A percentile compares a stretch with the other conserved stretches of the same genome.
Conservation (phyloP, 2,329 filamentous ascomycete species). For the Aspergillaceae sp. region DNA sequence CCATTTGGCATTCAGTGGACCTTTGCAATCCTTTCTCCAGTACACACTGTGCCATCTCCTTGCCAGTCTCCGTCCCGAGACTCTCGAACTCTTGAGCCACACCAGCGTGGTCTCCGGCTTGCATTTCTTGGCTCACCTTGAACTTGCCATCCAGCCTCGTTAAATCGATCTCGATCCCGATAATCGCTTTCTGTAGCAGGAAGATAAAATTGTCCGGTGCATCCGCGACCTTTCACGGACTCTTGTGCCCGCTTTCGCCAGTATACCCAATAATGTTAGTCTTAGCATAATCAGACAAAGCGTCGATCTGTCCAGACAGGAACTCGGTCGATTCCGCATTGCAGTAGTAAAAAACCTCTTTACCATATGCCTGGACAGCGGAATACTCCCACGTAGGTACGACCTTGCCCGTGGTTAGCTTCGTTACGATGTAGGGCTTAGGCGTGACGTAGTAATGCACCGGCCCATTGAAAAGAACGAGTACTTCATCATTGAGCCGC, state of each 20-base stretch:
- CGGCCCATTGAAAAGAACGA: constrained; percentile 53
- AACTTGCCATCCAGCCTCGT: constrained; percentile 51
- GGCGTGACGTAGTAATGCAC: constrained; percentile 59
- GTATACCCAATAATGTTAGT: constrained; percentile 50
- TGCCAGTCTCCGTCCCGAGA: constrained; percentile 33
- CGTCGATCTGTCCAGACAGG: constrained; percentile 35
- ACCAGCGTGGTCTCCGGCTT: constrained; percentile 45
- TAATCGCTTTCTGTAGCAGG: constrained; percentile 50
- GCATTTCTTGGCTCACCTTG: constrained; percentile 59
- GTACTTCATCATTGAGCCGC: constrained; percentile 43
- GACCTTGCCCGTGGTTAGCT: constrained; percentile 56
- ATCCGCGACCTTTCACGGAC: constrained; percentile 49
- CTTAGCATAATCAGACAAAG: constrained; percentile 32
- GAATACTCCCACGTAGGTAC: constrained; percentile 65
- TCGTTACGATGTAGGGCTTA: constrained; percentile 59
- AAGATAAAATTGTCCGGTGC: constrained; percentile 51
- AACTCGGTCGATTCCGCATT: constrained; percentile 34
- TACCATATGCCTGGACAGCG: constrained; percentile 53
- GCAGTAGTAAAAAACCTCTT: constrained; percentile 42
- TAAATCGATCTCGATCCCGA: constrained; percentile 53
- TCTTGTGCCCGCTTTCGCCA: constrained; percentile 17
- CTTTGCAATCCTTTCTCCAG: too few relatives aligned
- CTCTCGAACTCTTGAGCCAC: constrained; percentile 49
- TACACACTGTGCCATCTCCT: background rate
- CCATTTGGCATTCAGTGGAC: too few relatives aligned